These are phyloP conservation scores for Tephrocybe sp. DNA, from an alignment of 768 basidiomycete genomes.

Conservation along the genomic window DNA sequence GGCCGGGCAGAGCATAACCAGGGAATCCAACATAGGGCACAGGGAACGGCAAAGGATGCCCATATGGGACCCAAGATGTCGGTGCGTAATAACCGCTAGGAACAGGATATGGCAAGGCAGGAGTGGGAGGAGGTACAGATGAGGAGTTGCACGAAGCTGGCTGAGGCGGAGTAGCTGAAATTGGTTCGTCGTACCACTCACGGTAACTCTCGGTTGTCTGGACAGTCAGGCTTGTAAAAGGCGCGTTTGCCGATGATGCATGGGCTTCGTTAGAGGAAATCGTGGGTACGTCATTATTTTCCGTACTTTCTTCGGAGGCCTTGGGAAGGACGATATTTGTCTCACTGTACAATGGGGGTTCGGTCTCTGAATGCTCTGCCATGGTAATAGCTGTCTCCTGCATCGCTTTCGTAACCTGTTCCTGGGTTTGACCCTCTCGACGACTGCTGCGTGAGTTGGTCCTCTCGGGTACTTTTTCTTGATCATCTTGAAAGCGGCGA, in stretches of 20 bases:
- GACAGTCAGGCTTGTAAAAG: conserved; percentile 12
- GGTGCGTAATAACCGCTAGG: conserved; percentile 45
- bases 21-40: conserved; percentile 49
- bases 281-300: neutral
- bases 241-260: conserved; percentile 17
- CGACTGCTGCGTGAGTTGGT: conserved; percentile 6
- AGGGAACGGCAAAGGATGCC: conserved; percentile 49
- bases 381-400: neutral
- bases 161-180: conserved; percentile 34
- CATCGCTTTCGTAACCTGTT: neutral
- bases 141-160: conserved; percentile 32
- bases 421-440: conserved; percentile 6
- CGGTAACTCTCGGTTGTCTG: conserved; percentile 32
- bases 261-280: conserved; percentile 15
- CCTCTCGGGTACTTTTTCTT: conserved; percentile 14
- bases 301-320: neutral
- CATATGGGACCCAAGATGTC: conserved; percentile 52
- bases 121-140: conserved; percentile 12
- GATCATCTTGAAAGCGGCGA: conserved; percentile 24
- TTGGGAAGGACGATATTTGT: neutral
- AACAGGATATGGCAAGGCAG: conserved; percentile 31
- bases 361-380: conserved; percentile 5
- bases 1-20: conserved; percentile 36
- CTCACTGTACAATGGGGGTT: conserved; percentile 14
- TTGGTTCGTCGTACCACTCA: conserved; percentile 43